These are phyloP conservation scores for Cyclotella baltica DNA, from an alignment of 108 stramenopile species.

Conservation along the genomic window DNA sequence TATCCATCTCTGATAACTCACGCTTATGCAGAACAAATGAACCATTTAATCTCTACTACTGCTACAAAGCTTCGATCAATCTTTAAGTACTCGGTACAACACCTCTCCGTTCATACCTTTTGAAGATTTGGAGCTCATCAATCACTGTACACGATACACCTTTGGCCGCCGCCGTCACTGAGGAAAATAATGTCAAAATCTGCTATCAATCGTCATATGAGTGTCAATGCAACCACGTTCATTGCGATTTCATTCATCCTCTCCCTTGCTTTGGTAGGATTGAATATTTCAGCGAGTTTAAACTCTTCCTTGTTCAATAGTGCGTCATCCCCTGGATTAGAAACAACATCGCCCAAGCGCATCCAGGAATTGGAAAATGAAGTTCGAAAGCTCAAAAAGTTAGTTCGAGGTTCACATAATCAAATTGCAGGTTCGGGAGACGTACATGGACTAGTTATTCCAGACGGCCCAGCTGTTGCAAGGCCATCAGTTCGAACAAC, in stretches of 20 bases:
- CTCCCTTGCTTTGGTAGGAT: background rate
- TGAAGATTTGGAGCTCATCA: no score
- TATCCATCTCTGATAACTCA: no score
- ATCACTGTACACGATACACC: no score
- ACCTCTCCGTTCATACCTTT: no score
- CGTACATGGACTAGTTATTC: conserved; percentile 29
- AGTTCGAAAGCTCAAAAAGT: conserved; percentile 1
- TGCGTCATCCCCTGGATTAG: background rate
- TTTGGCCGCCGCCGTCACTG: no score
- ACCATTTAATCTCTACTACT: no score
- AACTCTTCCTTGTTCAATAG: background rate
- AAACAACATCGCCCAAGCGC: background rate
- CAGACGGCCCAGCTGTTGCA: conserved; percentile 38
- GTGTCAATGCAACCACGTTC: background rate
- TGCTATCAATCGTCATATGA: no score
- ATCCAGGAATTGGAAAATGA: background rate
- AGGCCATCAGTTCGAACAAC: conserved; percentile 48
- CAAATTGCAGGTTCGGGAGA: background rate
- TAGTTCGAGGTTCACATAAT: conserved; percentile 5
- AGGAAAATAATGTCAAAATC: no score
- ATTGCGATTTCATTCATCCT: background rate
- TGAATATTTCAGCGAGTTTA: conserved; percentile 1
- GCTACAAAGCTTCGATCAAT: no score
- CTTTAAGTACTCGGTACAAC: no score
- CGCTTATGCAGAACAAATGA: no score